These are phyloP conservation scores for Hyphodiscus hymeniophilus DNA, from an alignment of 495 filamentous ascomycete species.

Conservation along the genomic window DNA sequence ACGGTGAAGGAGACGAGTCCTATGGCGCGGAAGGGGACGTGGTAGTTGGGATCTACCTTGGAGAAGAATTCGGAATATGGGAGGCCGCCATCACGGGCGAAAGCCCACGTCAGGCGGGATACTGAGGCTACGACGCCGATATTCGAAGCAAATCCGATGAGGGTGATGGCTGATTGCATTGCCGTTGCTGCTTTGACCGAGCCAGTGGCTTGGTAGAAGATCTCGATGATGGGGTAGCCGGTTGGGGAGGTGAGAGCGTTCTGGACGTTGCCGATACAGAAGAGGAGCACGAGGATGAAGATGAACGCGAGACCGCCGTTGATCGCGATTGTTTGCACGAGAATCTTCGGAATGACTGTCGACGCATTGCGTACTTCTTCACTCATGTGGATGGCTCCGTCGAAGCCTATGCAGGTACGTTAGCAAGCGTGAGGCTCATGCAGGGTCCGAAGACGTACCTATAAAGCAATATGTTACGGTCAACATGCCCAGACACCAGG, in stretches of 20 bases:
- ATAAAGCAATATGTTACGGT: constrained; percentile 12
- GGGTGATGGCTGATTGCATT: constrained; percentile 30
- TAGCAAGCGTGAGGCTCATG: constrained; percentile 27
- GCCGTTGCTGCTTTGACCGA: constrained; percentile 30
- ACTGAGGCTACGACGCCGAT: constrained; percentile 39
- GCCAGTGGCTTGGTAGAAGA: constrained; percentile 38
- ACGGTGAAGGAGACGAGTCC: constrained; percentile 26
- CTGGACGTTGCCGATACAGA: constrained; percentile 31
- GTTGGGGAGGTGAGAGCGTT: constrained; percentile 29
- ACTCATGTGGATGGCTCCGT: constrained; percentile 23
- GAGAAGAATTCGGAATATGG: constrained; percentile 32
- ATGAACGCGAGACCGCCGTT: constrained; percentile 32
- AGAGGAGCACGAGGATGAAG: constrained; percentile 31
- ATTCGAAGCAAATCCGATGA: constrained; percentile 32
- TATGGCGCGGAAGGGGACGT: constrained; percentile 39
- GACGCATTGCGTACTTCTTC: constrained; percentile 43
- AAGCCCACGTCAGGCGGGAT: constrained; percentile 44
- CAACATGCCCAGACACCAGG: constrained; percentile 25
- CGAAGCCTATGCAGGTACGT: constrained; percentile 9
- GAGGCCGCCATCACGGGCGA: constrained; percentile 42
- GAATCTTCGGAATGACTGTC: constrained; percentile 35
- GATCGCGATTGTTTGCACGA: constrained; percentile 34
- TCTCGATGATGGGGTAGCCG: constrained; percentile 42
- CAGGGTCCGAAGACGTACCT: constrained; percentile 21
- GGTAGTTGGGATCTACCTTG: constrained; percentile 24